Percentiles rank a stretch among this genome's conserved stretches.
These are phyloP conservation scores for Nakaseomyces bracarensis DNA, from an alignment of 1,139 yeast species.

Conservation along the genomic window DNA sequence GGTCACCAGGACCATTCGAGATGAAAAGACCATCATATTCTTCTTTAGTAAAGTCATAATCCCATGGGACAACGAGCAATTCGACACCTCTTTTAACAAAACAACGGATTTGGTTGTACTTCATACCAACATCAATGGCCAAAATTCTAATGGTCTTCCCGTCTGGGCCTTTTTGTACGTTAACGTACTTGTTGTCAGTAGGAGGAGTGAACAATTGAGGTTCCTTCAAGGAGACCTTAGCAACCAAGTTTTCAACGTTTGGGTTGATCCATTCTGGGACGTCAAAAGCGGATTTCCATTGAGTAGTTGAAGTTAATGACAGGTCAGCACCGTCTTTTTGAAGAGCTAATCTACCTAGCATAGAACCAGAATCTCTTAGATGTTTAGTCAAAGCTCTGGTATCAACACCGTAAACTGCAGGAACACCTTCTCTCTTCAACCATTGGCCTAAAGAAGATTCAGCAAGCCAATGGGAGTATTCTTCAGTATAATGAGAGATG, in stretches of 20 bases:
- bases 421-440: slow-evolving; percentile 85
- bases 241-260: slow-evolving; percentile 82
- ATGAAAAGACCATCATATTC: slow-evolving; percentile 90
- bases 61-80: slow-evolving; percentile 92
- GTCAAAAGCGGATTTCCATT: slow-evolving; percentile 60
- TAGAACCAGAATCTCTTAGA: slow-evolving; percentile 86
- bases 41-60: slow-evolving; percentile 71
- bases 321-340: slow-evolving; percentile 42
- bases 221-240: slow-evolving; percentile 71
- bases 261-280: slow-evolving; percentile 92
- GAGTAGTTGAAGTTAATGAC: slow-evolving; percentile 36
- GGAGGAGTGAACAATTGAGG: slow-evolving; percentile 65
- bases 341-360: slow-evolving; percentile 73
- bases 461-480: slow-evolving; percentile 90
- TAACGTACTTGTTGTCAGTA: slow-evolving; percentile 41
- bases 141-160: slow-evolving; percentile 77
- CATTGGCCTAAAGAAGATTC: slow-evolving; percentile 86
- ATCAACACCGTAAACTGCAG: slow-evolving; percentile 97
- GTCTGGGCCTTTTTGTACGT: slow-evolving; percentile 43
- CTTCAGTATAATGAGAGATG: slow-evolving; percentile 94
- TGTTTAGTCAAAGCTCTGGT: slow-evolving; percentile 91
- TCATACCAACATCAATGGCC: slow-evolving; percentile 97
- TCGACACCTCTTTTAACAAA: slow-evolving; percentile 95
- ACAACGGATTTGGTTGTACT: slow-evolving; percentile 94
- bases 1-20: slow-evolving; percentile 99